phyloP scores from a whole-genome alignment of 164 flowering plant species.

The Sextonia rubra region DNA sequence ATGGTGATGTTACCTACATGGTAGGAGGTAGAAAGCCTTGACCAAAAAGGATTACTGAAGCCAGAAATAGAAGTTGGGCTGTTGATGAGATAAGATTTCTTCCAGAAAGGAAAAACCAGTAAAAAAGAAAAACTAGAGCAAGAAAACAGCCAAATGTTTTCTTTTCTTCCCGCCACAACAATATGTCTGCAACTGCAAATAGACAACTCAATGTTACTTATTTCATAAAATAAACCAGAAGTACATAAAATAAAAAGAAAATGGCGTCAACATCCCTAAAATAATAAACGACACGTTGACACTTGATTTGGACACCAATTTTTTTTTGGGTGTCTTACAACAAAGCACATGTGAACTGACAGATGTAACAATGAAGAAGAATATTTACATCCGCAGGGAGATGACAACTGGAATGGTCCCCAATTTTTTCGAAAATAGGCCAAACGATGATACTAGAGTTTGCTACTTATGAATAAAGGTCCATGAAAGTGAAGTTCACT shows the following conservation, averaged over 20 bases:
- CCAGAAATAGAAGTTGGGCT: constrained; percentile 55
- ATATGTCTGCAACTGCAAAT: constrained; percentile 80
- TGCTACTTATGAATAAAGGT: background rate
- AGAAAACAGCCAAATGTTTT: constrained; percentile 59
- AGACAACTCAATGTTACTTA: constrained; percentile 26
- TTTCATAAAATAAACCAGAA: background rate
- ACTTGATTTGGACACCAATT: background rate
- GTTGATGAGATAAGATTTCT: constrained; percentile 66
- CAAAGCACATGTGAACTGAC: background rate
- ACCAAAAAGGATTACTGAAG: constrained; percentile 33
- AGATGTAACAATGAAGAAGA: background rate
- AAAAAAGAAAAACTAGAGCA: constrained; percentile 36
- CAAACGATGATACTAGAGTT: background rate
- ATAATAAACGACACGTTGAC: background rate
- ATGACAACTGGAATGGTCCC: background rate
- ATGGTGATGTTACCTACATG: constrained; percentile 46
- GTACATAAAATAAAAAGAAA: background rate
- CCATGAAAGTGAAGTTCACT: background rate
- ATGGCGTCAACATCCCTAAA: background rate
- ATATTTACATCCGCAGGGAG: background rate
- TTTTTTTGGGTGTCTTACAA: background rate
- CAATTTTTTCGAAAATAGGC: background rate
- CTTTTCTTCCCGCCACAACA: constrained; percentile 92
- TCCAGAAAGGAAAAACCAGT: constrained; percentile 79
- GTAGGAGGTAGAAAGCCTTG: constrained; percentile 45